Conservation (phyloP, 176 grass and related monocot genomes). For the Alopecurus myosuroides region DNA sequence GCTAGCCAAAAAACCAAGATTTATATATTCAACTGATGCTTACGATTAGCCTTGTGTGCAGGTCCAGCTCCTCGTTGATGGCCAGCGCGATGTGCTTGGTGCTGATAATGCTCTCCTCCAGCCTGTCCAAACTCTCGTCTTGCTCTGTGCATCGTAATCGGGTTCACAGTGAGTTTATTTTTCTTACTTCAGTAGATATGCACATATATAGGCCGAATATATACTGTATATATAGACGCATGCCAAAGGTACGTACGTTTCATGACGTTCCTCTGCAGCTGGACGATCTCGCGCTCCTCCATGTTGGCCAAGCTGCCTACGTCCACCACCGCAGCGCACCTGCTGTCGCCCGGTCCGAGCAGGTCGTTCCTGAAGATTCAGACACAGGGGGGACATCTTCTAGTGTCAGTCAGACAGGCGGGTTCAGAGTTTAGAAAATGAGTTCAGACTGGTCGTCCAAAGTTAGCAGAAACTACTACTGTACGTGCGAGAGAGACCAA, state of each 20-base stretch:
- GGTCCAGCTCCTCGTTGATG: conserved; percentile 71
- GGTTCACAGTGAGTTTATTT: background rate
- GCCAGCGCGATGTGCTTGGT: conserved; percentile 76
- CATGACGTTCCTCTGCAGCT: conserved; percentile 60
- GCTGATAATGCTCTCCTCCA: conserved; percentile 51
- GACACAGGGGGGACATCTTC: background rate
- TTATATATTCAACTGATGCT: background rate
- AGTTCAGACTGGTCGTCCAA: background rate
- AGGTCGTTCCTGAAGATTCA: conserved; percentile 37
- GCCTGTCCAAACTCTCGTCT: conserved; percentile 49
- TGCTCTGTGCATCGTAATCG: conserved; percentile 46
- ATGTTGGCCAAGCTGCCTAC: conserved; percentile 33
- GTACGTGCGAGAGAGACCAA: background rate
- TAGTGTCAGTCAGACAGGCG: background rate
- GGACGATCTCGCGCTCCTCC: conserved; percentile 52
- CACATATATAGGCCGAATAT: background rate
- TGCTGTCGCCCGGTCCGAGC: conserved; percentile 32
- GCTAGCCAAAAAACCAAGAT: background rate
- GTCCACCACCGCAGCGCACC: conserved; percentile 33
- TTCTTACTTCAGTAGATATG: background rate
- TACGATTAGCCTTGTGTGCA: conserved; percentile 79
- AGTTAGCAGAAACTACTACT: background rate
- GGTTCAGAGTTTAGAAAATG: background rate
- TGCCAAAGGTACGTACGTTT: conserved; percentile 29
- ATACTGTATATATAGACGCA: background rate